Conservation (phyloP, 805 yeast species). For the Metschnikowia kofuensis region DNA sequence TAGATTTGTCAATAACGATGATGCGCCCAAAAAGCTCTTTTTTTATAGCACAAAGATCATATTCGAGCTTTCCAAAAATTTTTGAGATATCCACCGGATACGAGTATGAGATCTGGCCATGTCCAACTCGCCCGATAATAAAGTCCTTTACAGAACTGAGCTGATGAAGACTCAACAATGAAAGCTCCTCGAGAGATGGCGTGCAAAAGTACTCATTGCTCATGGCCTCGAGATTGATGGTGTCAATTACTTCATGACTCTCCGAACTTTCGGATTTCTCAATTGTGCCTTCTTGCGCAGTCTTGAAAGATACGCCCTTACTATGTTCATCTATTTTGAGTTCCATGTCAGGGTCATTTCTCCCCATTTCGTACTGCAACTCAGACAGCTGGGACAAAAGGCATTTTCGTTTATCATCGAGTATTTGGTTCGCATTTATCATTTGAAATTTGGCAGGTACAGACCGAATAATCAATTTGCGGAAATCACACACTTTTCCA, state of each 20-base stretch:
- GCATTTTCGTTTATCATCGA: conserved; percentile 33
- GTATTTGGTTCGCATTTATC: conserved; percentile 41
- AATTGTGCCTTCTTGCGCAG: background rate
- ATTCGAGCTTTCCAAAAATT: conserved; percentile 40
- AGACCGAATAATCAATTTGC: conserved; percentile 36
- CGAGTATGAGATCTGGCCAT: conserved; percentile 65
- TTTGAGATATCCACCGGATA: conserved; percentile 67
- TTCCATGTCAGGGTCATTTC: background rate
- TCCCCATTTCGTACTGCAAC: background rate
- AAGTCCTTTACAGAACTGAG: conserved; percentile 58
- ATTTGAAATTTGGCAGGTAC: conserved; percentile 41
- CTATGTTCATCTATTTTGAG: background rate
- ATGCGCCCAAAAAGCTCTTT: conserved; percentile 37
- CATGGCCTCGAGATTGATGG: background rate
- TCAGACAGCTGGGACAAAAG: conserved; percentile 5
- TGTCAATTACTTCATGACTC: background rate
- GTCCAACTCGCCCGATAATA: conserved; percentile 63
- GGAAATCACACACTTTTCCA: conserved; percentile 23
- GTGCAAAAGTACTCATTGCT: conserved; percentile 65
- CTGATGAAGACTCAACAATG: conserved; percentile 42
- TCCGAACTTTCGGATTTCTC: background rate
- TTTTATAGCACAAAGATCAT: conserved; percentile 35
- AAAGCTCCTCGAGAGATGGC: conserved; percentile 55
- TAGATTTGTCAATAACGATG: conserved; percentile 42
- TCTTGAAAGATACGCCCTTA: background rate